Percentiles rank a stretch among this genome's conserved stretches.
Evolutionary conservation across 345 rosid species (phyloP).

Genomic region (Pugionium cornutum): DNA sequence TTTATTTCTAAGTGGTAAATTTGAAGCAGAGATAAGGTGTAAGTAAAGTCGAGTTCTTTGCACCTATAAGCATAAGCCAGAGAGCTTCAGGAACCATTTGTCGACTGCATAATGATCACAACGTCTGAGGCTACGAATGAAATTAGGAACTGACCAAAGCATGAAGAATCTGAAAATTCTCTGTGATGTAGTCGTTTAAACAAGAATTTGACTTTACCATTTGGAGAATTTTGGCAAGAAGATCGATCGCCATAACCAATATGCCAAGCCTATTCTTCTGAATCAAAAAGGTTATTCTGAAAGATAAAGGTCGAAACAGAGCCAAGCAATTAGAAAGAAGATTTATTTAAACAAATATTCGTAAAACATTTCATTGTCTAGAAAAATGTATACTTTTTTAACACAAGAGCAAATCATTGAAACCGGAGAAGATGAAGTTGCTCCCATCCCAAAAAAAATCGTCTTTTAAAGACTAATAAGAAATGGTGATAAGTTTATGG

Average conservation of each 20-base stretch:
- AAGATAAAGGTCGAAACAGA: no score
- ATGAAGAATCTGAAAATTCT: neutral
- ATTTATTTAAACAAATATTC: no score
- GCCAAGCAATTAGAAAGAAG: no score
- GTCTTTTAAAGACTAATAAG: neutral
- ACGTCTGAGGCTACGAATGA: neutral
- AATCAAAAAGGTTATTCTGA: neutral
- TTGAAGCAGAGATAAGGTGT: neutral
- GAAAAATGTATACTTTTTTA: no score
- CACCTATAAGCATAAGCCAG: conserved; percentile 1
- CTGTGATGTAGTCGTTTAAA: no score
- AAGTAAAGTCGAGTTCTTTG: neutral
- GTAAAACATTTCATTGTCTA: no score
- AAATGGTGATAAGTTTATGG: neutral
- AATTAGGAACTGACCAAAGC: neutral
- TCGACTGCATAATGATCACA: neutral
- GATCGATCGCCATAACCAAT: no score
- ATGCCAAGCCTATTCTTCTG: no score
- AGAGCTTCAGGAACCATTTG: neutral
- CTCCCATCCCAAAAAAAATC: neutral
- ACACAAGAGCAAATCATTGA: neutral
- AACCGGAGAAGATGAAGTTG: neutral
- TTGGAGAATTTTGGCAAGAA: no score
- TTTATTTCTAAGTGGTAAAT: neutral
- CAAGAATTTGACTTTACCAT: no score